These are phyloP conservation scores for Boletus huronensis DNA, from an alignment of 768 basidiomycete species.

Conservation along the genomic window DNA sequence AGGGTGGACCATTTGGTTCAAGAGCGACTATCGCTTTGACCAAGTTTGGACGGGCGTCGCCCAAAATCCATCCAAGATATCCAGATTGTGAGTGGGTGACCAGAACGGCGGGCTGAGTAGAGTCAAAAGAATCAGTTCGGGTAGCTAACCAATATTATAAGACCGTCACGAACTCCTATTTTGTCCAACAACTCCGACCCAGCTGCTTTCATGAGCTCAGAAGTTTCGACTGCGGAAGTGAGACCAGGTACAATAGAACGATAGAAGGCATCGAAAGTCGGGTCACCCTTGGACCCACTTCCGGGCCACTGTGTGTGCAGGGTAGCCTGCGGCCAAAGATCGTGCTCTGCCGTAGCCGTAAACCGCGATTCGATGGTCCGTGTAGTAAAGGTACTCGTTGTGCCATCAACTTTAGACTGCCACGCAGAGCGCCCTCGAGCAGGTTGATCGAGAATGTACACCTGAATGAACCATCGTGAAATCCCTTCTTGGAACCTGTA, in stretches of 20 bases:
- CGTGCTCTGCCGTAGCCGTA: constrained; percentile 39
- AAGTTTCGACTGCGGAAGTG: constrained; percentile 33
- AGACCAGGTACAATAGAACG: constrained; percentile 41
- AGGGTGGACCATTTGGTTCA: constrained; percentile 51
- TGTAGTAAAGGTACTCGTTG: constrained; percentile 29
- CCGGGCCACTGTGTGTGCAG: constrained; percentile 54
- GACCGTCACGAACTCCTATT: constrained; percentile 41
- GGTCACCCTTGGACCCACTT: constrained; percentile 44
- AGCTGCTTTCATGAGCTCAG: constrained; percentile 40
- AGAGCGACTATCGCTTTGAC: constrained; percentile 48
- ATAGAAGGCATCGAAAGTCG: constrained; percentile 44
- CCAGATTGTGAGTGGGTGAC: constrained; percentile 53
- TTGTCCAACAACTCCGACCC: constrained; percentile 42
- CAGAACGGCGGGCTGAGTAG: constrained; percentile 40
- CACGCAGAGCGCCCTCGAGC: constrained; percentile 45
- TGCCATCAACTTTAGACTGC: constrained; percentile 39
- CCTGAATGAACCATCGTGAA: constrained; percentile 17
- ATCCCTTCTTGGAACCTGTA: neutral
- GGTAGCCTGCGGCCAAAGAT: constrained; percentile 44
- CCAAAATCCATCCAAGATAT: constrained; percentile 47
- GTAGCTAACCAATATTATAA: neutral
- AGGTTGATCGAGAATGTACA: constrained; percentile 48
- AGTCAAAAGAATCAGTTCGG: constrained; percentile 1
- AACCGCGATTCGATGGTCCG: constrained; percentile 39
- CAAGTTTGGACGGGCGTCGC: constrained; percentile 41